Evolutionary conservation across 352 stramenopile species (phyloP), one percentile per base, ranked within the genome.

Genomic region (Phytophthora podocarpi): DNA sequence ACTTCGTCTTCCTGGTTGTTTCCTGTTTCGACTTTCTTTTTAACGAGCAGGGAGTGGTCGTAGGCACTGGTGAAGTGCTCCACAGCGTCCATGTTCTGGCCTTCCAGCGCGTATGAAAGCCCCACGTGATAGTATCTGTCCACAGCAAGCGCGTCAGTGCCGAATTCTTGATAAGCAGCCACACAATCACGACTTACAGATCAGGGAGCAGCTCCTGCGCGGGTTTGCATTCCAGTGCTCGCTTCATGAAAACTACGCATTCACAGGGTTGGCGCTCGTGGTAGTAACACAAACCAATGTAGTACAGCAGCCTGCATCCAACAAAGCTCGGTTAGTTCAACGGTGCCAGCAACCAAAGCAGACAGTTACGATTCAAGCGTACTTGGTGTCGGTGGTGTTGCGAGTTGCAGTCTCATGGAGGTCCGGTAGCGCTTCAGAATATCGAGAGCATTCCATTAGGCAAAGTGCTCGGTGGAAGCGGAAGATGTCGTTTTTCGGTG

Each of bases 121-220:
- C 85, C 85, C 34, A 91, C 76, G 46, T 76, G 76, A 62, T 93
- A 95, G 52, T 89, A 74, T n/a, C 81, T 94, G 40, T 23, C n/a
- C 43, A 56, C 24, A 36, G 15, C 41, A 40, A 59, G 30, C 2
- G 16, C 16, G 16, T 55, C 27, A 43, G 30, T 30, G 10, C 21
- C 40, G 43, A 55, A 20, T 16, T 41, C 53, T n/a, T n/a, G n/a
- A n/a, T n/a, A 24, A 43, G 13, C 27, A n/a, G 36, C 31, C 8
- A 11, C n/a, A 40, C 1, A 40, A 2, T 28, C 18, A 1, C 16
- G 9, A 76, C 72, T 40, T 77, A 95, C 83, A 93, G 30, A 27
- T 94, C 80, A 2, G 80, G 50, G 6, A 92, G 64, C 11, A 87
- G 51, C 1, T 74, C 51, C 8, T 47, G 34, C 0, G 65, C 9